A percentile compares a stretch with the other conserved stretches of the same genome.
These are phyloP conservation scores for Calonectria fujianensis DNA, from an alignment of 2,329 filamentous ascomycete genomes.

Conservation along the genomic window DNA sequence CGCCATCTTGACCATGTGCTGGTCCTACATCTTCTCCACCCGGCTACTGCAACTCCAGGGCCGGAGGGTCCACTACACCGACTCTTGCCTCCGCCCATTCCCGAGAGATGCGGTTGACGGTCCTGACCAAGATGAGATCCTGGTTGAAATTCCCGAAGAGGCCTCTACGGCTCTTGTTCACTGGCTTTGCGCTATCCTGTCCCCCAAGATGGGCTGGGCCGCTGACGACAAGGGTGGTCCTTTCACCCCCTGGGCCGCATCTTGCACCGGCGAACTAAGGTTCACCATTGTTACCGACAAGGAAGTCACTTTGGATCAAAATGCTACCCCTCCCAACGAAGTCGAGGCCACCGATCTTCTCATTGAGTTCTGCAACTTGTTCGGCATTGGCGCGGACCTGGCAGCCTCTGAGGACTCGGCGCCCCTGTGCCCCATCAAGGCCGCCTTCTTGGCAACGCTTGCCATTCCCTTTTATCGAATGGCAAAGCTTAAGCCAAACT, in stretches of 20 bases:
- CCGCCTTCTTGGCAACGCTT: constrained; percentile 52
- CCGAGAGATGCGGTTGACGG: constrained; percentile 45
- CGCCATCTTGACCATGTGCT: constrained; percentile 54
- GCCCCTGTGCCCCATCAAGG: constrained; percentile 51
- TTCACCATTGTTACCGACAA: constrained; percentile 51
- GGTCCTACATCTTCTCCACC: constrained; percentile 56
- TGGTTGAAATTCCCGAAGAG: constrained; percentile 46
- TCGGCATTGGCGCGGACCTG: constrained; percentile 51
- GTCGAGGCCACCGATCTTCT: constrained; percentile 51
- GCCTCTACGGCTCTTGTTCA: constrained; percentile 51
- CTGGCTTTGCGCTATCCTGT: constrained; percentile 55
- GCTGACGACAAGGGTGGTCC: constrained; percentile 46
- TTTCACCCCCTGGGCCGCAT: constrained; percentile 50
- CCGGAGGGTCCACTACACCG: constrained; percentile 51
- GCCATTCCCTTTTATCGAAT: constrained; percentile 55
- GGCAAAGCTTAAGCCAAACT: constrained; percentile 52
- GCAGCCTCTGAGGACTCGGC: constrained; percentile 31
- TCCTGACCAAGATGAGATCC: constrained; percentile 45
- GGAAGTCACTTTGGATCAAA: constrained; percentile 43
- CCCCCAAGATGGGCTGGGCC: constrained; percentile 49
- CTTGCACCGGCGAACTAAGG: constrained; percentile 41
- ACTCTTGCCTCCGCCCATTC: constrained; percentile 50
- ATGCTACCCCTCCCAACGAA: constrained; percentile 43
- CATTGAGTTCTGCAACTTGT: constrained; percentile 53
- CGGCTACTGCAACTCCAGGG: constrained; percentile 54